These are phyloP conservation scores for Pseudogymnoascus pannorum DNA, from an alignment of 2,329 filamentous ascomycete species.

Conservation along the genomic window DNA sequence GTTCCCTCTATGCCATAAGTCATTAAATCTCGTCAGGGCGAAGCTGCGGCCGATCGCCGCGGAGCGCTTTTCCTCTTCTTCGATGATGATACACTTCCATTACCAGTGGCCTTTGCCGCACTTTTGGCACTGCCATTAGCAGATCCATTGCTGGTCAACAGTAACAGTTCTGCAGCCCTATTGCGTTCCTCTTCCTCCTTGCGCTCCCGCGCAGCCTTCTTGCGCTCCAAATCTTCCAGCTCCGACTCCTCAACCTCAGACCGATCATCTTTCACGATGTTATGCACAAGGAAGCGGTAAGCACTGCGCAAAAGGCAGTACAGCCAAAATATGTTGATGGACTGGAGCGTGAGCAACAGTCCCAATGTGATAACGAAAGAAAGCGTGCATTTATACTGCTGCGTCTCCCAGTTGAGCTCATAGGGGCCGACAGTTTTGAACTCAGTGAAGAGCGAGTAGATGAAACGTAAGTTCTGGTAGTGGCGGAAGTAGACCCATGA, in stretches of 20 bases:
- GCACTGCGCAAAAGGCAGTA: constrained; percentile 67
- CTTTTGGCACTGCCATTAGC: neutral
- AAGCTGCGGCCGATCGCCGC: neutral
- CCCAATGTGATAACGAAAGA: constrained; percentile 56
- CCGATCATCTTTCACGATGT: constrained; percentile 58
- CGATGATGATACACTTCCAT: neutral
- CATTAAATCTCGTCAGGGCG: neutral
- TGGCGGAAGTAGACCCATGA: constrained; percentile 86
- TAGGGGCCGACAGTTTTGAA: constrained; percentile 65
- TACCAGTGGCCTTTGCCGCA: neutral
- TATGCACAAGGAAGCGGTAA: constrained; percentile 56
- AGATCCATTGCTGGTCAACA: constrained; percentile 7
- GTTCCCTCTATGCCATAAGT: neutral
- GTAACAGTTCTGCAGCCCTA: constrained; percentile 6
- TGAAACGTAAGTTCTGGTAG: constrained; percentile 67
- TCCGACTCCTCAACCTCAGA: constrained; percentile 58
- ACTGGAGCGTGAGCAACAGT: constrained; percentile 59
- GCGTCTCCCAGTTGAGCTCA: constrained; percentile 63
- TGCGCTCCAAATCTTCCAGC: constrained; percentile 21
- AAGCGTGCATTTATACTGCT: constrained; percentile 68
- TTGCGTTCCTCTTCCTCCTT: constrained; percentile 20
- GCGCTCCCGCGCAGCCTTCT: constrained; percentile 29
- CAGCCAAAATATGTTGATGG: constrained; percentile 71
- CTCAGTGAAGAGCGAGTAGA: constrained; percentile 65
- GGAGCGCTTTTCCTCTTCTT: constrained; percentile 16